These are phyloP conservation scores for Penicillium sp. DNA, from an alignment of 2,329 filamentous ascomycete species.

Conservation along the genomic window DNA sequence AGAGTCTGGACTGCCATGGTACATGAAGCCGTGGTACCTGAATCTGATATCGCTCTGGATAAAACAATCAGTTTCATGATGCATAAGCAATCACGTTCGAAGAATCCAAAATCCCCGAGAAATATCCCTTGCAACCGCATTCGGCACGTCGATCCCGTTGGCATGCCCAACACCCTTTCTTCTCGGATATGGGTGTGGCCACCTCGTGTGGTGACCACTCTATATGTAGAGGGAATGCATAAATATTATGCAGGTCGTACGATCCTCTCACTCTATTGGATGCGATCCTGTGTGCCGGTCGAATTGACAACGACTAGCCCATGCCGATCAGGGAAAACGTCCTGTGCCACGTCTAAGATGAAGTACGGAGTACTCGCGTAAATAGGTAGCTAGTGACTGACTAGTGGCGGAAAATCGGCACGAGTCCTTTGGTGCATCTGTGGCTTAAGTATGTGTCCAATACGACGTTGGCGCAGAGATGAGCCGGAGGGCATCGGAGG, in stretches of 20 bases:
- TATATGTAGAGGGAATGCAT: background rate
- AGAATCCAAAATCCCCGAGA: slow-evolving; percentile 6
- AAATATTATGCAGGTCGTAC: background rate
- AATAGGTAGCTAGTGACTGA: background rate
- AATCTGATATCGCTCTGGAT: background rate
- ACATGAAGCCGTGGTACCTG: background rate
- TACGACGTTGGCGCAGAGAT: slow-evolving; percentile 3
- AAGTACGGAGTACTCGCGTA: background rate
- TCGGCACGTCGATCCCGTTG: slow-evolving; percentile 20
- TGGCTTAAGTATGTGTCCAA: slow-evolving; percentile 10
- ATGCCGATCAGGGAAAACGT: background rate
- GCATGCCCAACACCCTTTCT: slow-evolving; percentile 20
- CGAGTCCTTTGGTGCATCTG: background rate
- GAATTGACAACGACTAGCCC: background rate
- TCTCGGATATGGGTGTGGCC: background rate
- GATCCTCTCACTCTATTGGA: background rate
- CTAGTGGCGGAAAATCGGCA: background rate
- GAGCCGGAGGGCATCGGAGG: background rate
- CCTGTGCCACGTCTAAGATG: background rate
- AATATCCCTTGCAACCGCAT: slow-evolving; percentile 17
- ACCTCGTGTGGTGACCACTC: background rate
- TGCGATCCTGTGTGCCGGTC: background rate
- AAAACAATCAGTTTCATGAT: background rate
- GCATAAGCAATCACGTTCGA: background rate
- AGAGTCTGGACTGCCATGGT: background rate